Conservation (phyloP, 345 rosid species). For the Eucalyptus microcorys region DNA sequence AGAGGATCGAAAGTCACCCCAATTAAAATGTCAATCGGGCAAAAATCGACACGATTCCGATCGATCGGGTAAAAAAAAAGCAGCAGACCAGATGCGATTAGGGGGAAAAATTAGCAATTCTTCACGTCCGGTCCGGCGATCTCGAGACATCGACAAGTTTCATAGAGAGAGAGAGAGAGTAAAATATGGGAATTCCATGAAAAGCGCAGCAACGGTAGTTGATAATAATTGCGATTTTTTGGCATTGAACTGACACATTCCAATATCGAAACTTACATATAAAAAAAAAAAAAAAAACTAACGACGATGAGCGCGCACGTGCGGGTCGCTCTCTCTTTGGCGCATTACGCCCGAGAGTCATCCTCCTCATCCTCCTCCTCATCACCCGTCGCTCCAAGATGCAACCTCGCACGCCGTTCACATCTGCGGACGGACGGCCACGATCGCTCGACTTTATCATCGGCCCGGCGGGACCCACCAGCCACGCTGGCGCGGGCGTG, state of each 20-base stretch:
- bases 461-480: neutral
- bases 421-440: neutral
- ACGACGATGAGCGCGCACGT: too few relatives aligned
- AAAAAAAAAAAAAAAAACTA: too few relatives aligned
- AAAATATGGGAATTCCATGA: neutral
- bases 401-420: rapidly evolving
- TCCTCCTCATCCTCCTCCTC: neutral
- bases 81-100: too few relatives aligned
- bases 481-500: neutral
- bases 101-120: neutral
- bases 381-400: neutral
- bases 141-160: neutral
- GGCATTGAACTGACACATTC: neutral
- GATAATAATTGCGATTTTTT: neutral
- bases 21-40: too few relatives aligned
- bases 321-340: too few relatives aligned
- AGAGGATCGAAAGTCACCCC: neutral
- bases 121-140: neutral
- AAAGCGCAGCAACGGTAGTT: neutral
- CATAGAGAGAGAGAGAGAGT: neutral
- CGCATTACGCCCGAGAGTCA: too few relatives aligned
- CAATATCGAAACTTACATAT: neutral
- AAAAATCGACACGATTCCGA: neutral
- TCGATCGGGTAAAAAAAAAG: neutral
- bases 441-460: neutral